Conservation (phyloP, 2,329 filamentous ascomycete species). For the Sclerotinia sclerotiorum region DNA sequence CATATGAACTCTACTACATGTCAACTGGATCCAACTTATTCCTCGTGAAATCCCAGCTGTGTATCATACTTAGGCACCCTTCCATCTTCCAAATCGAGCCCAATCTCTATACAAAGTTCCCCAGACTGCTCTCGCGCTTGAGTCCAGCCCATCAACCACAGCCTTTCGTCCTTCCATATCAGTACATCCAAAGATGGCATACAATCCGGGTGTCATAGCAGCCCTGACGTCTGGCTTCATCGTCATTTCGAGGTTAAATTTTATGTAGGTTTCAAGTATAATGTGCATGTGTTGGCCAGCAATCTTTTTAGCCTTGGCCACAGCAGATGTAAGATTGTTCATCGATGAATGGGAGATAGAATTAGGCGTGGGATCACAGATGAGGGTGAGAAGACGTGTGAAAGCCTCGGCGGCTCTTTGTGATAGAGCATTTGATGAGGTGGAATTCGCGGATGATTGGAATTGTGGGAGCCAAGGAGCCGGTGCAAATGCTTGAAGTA, state of each 20-base stretch:
- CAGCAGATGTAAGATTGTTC: slow-evolving; percentile 57
- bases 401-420: slow-evolving; percentile 48
- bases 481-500: slow-evolving; percentile 33
- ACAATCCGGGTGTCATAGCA: slow-evolving; percentile 57
- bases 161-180: slow-evolving; percentile 58
- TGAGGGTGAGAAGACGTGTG: slow-evolving; percentile 50
- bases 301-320: slow-evolving; percentile 59
- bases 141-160: slow-evolving; percentile 60
- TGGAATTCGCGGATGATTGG: slow-evolving; percentile 35
- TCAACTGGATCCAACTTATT: background rate
- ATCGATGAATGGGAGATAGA: slow-evolving; percentile 49
- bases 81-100: slow-evolving; percentile 30
- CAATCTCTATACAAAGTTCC: slow-evolving; percentile 59
- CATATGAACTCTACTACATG: background rate
- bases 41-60: background rate
- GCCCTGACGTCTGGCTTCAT: slow-evolving; percentile 54
- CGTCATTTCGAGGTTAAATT: slow-evolving; percentile 57
- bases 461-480: slow-evolving; percentile 42
- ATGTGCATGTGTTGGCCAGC: slow-evolving; percentile 63
- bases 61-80: background rate
- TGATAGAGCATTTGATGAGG: slow-evolving; percentile 41
- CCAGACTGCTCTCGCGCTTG: slow-evolving; percentile 58
- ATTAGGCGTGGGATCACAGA: slow-evolving; percentile 59
- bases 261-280: slow-evolving; percentile 59
- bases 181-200: slow-evolving; percentile 49